phyloP scores from a whole-genome alignment of 1,284 basidiomycete species.

The Ganoderma lucidum region DNA sequence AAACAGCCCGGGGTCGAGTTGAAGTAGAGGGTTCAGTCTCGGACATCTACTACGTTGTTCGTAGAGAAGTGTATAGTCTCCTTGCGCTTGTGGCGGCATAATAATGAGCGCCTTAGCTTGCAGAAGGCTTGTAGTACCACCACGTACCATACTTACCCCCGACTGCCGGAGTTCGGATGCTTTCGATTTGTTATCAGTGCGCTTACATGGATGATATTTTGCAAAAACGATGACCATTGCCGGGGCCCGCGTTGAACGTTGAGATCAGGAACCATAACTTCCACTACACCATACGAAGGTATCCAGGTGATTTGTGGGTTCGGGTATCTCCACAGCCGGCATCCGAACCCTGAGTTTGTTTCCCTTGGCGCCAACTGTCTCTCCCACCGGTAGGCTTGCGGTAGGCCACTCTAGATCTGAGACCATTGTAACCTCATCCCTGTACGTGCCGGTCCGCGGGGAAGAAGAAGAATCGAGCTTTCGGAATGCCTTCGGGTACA shows the following conservation, averaged over 20 bases:
- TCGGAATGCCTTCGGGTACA: not conserved
- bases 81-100: constrained; percentile 86
- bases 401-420: too few relatives aligned
- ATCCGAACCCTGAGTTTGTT: not conserved
- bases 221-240: not conserved
- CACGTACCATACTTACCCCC: not conserved
- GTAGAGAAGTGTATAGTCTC: constrained; percentile 87
- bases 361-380: too few relatives aligned
- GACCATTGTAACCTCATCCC: not conserved
- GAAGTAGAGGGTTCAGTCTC: constrained; percentile 90
- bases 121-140: constrained; percentile 7
- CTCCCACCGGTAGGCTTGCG: too few relatives aligned
- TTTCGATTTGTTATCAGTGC: not conserved
- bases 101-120: constrained; percentile 37
- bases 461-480: not conserved
- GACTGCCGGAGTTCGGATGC: not conserved
- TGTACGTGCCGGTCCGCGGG: not conserved
- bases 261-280: too few relatives aligned
- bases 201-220: not conserved
- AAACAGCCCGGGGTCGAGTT: constrained; percentile 83
- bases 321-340: not conserved
- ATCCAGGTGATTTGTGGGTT: not conserved
- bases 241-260: not conserved
- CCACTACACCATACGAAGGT: not conserved
- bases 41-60: constrained; percentile 87